Percentiles rank a stretch among this genome's conserved stretches.
phyloP scores from a whole-genome alignment of 164 flowering plant species.

The grape (Vitis vinifera) region ASM3070453v1 NC_081820.1:2032001-2032500 shows the following conservation, averaged over 20 bases:
- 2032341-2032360: slow-evolving; percentile 38
- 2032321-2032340: slow-evolving; percentile 99
- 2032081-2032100: no score
- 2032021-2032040: no score
- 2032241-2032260: neutral
- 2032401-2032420: neutral
- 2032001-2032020: no score
- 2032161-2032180: no score
- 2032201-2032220: neutral
- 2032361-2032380: neutral
- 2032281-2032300: slow-evolving; percentile 94
- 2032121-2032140: no score
- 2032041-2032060: no score
- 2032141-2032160: no score
- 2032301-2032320: slow-evolving; percentile 90
- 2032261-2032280: slow-evolving; percentile 62
- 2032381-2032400: neutral
- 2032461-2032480: slow-evolving; percentile 36
- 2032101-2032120: no score
- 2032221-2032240: neutral
- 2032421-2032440: neutral
- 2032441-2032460: neutral
- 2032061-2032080: no score
- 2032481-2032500: slow-evolving; percentile 84
- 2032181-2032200: no score